These are phyloP conservation scores for Hyphopichia fennica DNA, from an alignment of 1,139 yeast genomes.

Conservation along the genomic window DNA sequence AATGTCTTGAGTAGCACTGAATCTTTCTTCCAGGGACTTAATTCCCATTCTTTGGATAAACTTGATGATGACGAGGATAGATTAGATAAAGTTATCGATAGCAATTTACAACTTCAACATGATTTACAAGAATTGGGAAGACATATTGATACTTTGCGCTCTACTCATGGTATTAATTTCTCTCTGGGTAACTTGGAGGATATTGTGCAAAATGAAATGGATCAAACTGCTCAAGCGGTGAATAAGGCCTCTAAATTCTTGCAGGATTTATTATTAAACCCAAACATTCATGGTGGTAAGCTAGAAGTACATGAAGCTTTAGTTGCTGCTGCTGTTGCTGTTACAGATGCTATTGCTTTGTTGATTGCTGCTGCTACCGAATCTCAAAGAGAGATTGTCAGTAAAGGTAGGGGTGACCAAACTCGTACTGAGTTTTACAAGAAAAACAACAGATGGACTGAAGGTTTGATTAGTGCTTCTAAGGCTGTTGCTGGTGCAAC, in stretches of 20 bases:
- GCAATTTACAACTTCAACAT: constrained; percentile 74
- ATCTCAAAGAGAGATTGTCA: constrained; percentile 81
- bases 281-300: constrained; percentile 58
- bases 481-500: constrained; percentile 87
- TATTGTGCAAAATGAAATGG: constrained; percentile 71
- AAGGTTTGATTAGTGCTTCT: constrained; percentile 89
- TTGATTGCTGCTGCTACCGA: constrained; percentile 77
- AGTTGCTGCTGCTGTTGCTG: constrained; percentile 75
- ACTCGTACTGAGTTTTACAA: constrained; percentile 78
- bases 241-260: constrained; percentile 65
- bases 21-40: constrained; percentile 59
- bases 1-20: constrained; percentile 63
- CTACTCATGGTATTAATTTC: constrained; percentile 39
- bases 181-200: constrained; percentile 62
- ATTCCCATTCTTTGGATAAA: constrained; percentile 50
- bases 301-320: constrained; percentile 77
- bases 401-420: constrained; percentile 65
- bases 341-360: constrained; percentile 74
- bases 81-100: constrained; percentile 73
- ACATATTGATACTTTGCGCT: constrained; percentile 56
- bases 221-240: constrained; percentile 69
- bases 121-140: constrained; percentile 59
- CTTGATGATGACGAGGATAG: constrained; percentile 63
- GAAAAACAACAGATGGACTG: constrained; percentile 91
- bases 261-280: constrained; percentile 52